A percentile compares a stretch with the other conserved stretches of the same genome.
These are phyloP conservation scores for Ormosia emarginata DNA, from an alignment of 306 rosid species.

Conservation along the genomic window DNA sequence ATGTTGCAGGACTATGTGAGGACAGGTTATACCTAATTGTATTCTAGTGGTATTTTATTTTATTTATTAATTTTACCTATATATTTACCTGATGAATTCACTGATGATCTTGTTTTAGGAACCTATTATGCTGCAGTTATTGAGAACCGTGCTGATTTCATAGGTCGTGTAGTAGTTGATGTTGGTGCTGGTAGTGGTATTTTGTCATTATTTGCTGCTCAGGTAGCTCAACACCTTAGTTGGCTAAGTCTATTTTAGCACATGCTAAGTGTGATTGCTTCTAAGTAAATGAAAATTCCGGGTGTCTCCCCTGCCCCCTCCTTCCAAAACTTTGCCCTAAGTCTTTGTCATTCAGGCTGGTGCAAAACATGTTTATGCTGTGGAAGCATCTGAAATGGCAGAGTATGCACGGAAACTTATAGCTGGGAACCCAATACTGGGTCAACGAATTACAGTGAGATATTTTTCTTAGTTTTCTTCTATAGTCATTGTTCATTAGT, in stretches of 20 bases:
- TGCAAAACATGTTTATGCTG: slow-evolving; percentile 89
- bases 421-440: slow-evolving; percentile 67
- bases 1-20: slow-evolving; percentile 97
- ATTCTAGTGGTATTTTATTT: neutral
- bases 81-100: slow-evolving; percentile 7
- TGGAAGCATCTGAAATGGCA: slow-evolving; percentile 96
- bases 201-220: slow-evolving; percentile 86
- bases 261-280: neutral
- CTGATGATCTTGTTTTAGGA: slow-evolving; percentile 42
- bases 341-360: slow-evolving; percentile 52
- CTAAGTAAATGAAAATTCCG: neutral
- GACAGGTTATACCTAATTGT: slow-evolving; percentile 60
- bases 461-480: neutral
- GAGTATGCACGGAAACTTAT: slow-evolving; percentile 74
- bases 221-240: slow-evolving; percentile 42
- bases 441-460: slow-evolving; percentile 73
- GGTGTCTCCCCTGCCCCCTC: neutral
- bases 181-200: slow-evolving; percentile 96
- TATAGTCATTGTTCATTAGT: neutral
- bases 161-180: slow-evolving; percentile 76
- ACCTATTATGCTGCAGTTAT: slow-evolving; percentile 71
- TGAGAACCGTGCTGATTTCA: slow-evolving; percentile 72
- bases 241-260: slow-evolving; percentile 7
- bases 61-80: neutral
- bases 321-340: neutral